Evolutionary conservation across 148 eudicot genomes (phyloP), one percentile per base, ranked within the genome.

Genomic region (Silene latifolia): DNA sequence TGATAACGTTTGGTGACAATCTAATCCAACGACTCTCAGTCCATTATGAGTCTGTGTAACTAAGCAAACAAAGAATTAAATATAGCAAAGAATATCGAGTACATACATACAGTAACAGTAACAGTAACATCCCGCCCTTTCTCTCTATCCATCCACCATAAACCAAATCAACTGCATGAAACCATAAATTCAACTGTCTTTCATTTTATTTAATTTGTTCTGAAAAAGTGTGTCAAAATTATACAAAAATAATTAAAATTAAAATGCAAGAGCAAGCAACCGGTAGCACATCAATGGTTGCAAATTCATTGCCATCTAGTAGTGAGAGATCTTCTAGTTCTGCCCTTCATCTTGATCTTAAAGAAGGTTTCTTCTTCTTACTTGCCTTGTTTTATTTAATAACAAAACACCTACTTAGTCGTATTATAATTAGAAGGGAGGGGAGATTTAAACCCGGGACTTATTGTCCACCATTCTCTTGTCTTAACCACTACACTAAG

Each of bases 251-350:
- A 39, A 27, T 27, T 39, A 39, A 39, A 0, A 39, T 1, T 39
- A 39, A 88, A 82, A 91, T 94, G 98, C 90, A 80, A 73, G 97
- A 92, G 19, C 96, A 89, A 80, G 89, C 90, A 5, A 72, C 81
- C 12, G 85, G 92, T 0, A 94, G 96, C 72, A 65, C 72, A 72
- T 95, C 98, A 0, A 35, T 89, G 63, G 89, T 90, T 5, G 96
- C 91, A 0, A 89, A 78, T 67, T 90, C 96, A 39, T 42, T 90
- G 76, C 97, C 98, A 66, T 95, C 98, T 5, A 92, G 98, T 72
- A 95, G 98, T 67, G 98, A 95, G 79, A 89, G 97, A 84, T 95
- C 98, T 82, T 95, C 98, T 11, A 92, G 97, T 72, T 95, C 98
- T 74, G 97, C 97, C 19, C 87, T 89, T 66, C 97, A 88, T 17